phyloP scores from a whole-genome alignment of 1,284 basidiomycete species.

The Phaffia rhodozyma region DNA sequence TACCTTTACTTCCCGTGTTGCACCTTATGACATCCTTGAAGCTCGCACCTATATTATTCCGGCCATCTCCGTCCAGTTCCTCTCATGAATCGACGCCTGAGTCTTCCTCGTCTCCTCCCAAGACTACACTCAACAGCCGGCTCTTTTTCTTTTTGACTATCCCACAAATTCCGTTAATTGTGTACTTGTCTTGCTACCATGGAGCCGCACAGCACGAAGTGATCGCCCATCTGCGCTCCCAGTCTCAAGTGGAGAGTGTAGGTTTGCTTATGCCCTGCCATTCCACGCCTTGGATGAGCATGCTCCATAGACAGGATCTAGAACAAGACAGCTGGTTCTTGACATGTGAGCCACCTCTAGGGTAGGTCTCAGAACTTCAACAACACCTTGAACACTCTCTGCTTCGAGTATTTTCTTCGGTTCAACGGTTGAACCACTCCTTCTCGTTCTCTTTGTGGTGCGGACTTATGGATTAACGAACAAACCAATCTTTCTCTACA shows the following conservation, averaged over 20 bases:
- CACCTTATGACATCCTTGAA: constrained; percentile 60
- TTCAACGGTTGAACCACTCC: background rate
- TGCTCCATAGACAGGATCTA: constrained; percentile 60
- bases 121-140: constrained; percentile 8
- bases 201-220: constrained; percentile 64
- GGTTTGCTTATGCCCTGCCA: constrained; percentile 95
- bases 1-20: constrained; percentile 77
- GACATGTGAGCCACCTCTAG: constrained; percentile 78
- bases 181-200: constrained; percentile 62
- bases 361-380: constrained; percentile 40
- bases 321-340: constrained; percentile 59
- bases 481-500: background rate
- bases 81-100: constrained; percentile 14
- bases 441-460: background rate
- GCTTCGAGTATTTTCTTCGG: background rate
- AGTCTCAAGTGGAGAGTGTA: constrained; percentile 38
- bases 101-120: background rate
- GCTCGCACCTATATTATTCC: constrained; percentile 27
- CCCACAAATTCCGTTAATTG: constrained; percentile 45
- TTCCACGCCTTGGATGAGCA: constrained; percentile 88
- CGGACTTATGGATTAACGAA: background rate
- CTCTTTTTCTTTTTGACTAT: constrained; percentile 41
- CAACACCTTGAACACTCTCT: too few relatives aligned
- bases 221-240: constrained; percentile 37
- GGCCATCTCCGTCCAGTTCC: constrained; percentile 20